Evolutionary conservation across 129 eudicot species (phyloP), one percentile per base, ranked within the genome.

Genomic region (Helianthus tuberosus): DNA sequence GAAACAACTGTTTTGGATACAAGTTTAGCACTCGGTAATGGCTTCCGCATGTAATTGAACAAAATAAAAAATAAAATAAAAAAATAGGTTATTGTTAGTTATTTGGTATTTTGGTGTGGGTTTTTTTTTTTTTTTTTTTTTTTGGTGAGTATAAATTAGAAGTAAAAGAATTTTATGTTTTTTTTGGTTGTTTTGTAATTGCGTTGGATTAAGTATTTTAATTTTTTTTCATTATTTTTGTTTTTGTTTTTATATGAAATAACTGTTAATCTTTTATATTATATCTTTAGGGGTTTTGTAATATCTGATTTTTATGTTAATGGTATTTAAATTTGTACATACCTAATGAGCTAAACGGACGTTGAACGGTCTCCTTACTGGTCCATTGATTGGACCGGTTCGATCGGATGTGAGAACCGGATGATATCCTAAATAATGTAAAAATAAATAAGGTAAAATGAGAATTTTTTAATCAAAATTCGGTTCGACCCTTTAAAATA

Each of bases 1-100:
- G 98, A 84, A 78, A 90, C 97, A 12, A 93, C 98, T 48, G 81
- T 78, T 75, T 65, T 89, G 17, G 83, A 79, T 81, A 84, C 89
- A 36, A 92, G 84, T 80, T 76, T 86, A 55, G 91, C 89, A 15
- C 80, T 87, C 49, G 94, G 90, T 57, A 76, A 78, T 38, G 86
- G 91, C 5, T 81, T 87, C 38, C 77, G 83, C 12, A 39, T 83
- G 80, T 93, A 82, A 83, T 75, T 71, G 65, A 62, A 77, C 32
- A 77, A 20, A 69, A 48, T 48, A 61, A 49, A 17, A 69, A 48
- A 60, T 48, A 35, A 60, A 61, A 48, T 48, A 35, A 60, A 61
- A 48, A 16, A 48, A 50, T 78, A 62, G 66, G 67, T 52, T 64
- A 41, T n/a, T 77, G 25, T 62, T 78, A 32, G 67, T 64, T 52